Evolutionary conservation across 2,329 filamentous ascomycete species (phyloP), one percentile per base, ranked within the genome.

Genomic region (Lojkania enalia): DNA sequence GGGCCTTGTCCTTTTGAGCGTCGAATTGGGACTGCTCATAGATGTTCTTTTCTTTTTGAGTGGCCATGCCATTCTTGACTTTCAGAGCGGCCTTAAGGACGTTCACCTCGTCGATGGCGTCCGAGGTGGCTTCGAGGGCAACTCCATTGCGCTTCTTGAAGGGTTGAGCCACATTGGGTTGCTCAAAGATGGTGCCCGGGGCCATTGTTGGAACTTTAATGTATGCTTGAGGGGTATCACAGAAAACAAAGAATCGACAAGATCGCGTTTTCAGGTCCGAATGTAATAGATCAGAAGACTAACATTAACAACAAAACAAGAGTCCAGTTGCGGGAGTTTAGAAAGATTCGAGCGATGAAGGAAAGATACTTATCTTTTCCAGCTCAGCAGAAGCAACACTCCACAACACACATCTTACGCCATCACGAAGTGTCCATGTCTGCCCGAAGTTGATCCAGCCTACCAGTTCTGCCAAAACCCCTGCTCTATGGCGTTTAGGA

Each of bases 1-100:
- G 77, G 16, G 82, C 79, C 76, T 91, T 91, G 77, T 92, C 86
- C 70, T 92, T 92, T 35, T 81, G 74, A 35, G 79, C 71, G 67
- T 90, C 87, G 66, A 90, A 90, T 54, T 85, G 74, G 47, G 86
- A 86, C 48, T 74, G 64, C 33, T 78, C 76, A 61, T 80, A 79
- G 56, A 79, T 73, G 62, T 76, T 71, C 49, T 70, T 70, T 50
- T 76, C 73, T 47, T 70, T 63, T 49, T 73, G 65, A 18, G 71
- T 71, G 27, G 73, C 67, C 43, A 66, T 71, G 63, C 71, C 65
- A 49, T 75, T 70, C 60, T 74, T 77, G 54, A 72, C 70, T 52
- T 77, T 76, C 57, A 81, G 63, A 42, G 74, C 72, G 41, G 75
- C 77, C 58, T 82, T 83, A 55, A 82, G 72, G 41, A 84, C 72